Evolutionary conservation across 2,329 filamentous ascomycete genomes (phyloP).

Genomic region (Fusarium udum): DNA sequence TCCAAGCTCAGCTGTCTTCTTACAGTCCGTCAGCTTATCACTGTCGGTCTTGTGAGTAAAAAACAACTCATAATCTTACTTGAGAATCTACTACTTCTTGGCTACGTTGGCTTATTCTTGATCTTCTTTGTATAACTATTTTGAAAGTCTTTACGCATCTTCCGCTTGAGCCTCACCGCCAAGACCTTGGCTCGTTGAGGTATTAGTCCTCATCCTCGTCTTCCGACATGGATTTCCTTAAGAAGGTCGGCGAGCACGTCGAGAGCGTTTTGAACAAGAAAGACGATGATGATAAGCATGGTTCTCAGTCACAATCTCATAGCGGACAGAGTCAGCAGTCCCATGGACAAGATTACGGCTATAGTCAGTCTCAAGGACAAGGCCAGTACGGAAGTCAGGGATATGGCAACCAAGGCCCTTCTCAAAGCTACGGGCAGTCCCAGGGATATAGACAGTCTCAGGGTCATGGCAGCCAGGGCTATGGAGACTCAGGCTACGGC

Average conservation of each 20-base stretch:
- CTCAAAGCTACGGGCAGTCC: slow-evolving; percentile 38
- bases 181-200: not conserved
- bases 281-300: slow-evolving; percentile 49
- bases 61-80: slow-evolving; percentile 15
- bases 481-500: not conserved
- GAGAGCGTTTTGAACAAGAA: slow-evolving; percentile 45
- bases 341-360: slow-evolving; percentile 40
- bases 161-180: not conserved
- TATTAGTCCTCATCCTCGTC: not conserved
- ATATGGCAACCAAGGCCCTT: not conserved
- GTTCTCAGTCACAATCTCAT: slow-evolving; percentile 53
- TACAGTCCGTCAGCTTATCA: slow-evolving; percentile 32
- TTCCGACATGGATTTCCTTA: slow-evolving; percentile 50
- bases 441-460: not conserved
- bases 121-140: not conserved
- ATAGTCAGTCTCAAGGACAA: slow-evolving; percentile 17
- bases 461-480: not conserved
- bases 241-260: slow-evolving; percentile 41
- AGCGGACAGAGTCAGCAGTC: slow-evolving; percentile 3
- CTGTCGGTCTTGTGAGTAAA: slow-evolving; percentile 3
- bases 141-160: not conserved
- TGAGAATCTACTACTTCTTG: slow-evolving; percentile 18
- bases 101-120: not conserved
- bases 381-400: slow-evolving; percentile 5
- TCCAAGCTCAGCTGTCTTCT: slow-evolving; percentile 21